A percentile compares a stretch with the other conserved stretches of the same genome.
Conservation (phyloP, 2,329 filamentous ascomycete species). For the Aspergillus sp. region DNA sequence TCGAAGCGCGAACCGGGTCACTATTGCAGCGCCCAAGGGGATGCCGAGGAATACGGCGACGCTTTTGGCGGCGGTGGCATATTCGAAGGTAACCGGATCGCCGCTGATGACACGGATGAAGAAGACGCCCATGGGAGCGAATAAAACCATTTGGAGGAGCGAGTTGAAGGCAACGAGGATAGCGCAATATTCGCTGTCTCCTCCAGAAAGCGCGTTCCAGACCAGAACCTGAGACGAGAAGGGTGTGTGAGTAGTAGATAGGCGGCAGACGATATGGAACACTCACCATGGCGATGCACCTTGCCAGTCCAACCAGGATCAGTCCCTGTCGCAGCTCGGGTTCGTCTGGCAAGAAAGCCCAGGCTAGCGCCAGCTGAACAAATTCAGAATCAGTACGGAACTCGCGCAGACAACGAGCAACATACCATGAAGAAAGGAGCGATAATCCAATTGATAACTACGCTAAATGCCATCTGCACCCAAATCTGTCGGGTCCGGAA, state of each 20-base stretch:
- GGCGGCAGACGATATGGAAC: not conserved
- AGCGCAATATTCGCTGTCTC: conserved; percentile 74
- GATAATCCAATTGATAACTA: conserved; percentile 73
- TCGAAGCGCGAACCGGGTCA: conserved; percentile 60
- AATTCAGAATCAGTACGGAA: not conserved
- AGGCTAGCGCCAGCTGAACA: conserved; percentile 38
- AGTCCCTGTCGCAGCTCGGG: conserved; percentile 51
- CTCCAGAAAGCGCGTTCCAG: conserved; percentile 69
- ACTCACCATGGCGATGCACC: conserved; percentile 79
- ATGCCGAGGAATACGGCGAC: conserved; percentile 81
- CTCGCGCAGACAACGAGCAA: not conserved
- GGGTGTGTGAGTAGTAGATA: conserved; percentile 3
- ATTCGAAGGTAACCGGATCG: conserved; percentile 42
- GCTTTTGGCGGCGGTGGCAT: conserved; percentile 63
- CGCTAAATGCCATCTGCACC: conserved; percentile 65
- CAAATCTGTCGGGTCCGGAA: conserved; percentile 56
- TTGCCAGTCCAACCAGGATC: conserved; percentile 71
- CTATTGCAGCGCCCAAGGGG: conserved; percentile 67
- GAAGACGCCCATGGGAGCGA: conserved; percentile 58
- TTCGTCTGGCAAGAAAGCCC: conserved; percentile 47
- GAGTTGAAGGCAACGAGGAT: conserved; percentile 69
- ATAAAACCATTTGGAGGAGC: conserved; percentile 63
- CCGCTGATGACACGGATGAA: conserved; percentile 62
- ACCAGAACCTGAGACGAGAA: conserved; percentile 47
- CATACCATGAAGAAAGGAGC: conserved; percentile 72